A percentile compares a stretch with the other conserved stretches of the same genome.
Conservation (phyloP, 2,329 filamentous ascomycete genomes). For the Nigrospora oryzae region DNA sequence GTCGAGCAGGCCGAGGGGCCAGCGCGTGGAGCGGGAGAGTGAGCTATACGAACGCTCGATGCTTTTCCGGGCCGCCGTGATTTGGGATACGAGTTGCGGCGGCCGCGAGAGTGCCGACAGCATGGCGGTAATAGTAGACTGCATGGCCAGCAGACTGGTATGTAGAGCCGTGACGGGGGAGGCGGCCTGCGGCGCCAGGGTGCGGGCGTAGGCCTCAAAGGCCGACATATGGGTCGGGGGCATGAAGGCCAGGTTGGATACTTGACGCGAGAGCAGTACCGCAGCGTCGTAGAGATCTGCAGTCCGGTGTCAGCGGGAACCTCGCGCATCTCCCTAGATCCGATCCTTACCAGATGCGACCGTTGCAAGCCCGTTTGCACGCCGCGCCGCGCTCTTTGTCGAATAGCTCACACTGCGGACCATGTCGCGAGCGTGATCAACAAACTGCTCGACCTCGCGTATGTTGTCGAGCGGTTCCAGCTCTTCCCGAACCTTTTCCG, state of each 20-base stretch:
- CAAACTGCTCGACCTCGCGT: slow-evolving; percentile 85
- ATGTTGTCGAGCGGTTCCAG: slow-evolving; percentile 77
- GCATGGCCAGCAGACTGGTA: slow-evolving; percentile 68
- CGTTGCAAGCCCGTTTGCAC: slow-evolving; percentile 66
- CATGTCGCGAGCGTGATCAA: slow-evolving; percentile 83
- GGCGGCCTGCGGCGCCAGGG: slow-evolving; percentile 58
- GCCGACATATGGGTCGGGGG: slow-evolving; percentile 60
- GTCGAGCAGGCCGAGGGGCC: slow-evolving; percentile 76
- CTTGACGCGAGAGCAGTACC: slow-evolving; percentile 40
- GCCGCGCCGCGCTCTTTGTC: slow-evolving; percentile 72
- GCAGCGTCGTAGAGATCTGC: slow-evolving; percentile 62
- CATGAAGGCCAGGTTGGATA: slow-evolving; percentile 55
- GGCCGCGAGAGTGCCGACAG: slow-evolving; percentile 73
- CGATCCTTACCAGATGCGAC: slow-evolving; percentile 45
- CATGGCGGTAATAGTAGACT: slow-evolving; percentile 75
- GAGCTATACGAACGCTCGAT: slow-evolving; percentile 73
- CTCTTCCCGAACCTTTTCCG: slow-evolving; percentile 83
- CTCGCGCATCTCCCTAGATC: not conserved
- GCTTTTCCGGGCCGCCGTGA: slow-evolving; percentile 63
- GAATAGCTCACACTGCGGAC: slow-evolving; percentile 77
- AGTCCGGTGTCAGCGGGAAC: not conserved
- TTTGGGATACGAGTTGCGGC: slow-evolving; percentile 66
- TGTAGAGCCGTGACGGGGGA: slow-evolving; percentile 69
- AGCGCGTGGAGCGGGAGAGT: slow-evolving; percentile 64
- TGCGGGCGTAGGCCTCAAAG: slow-evolving; percentile 62